These are phyloP conservation scores for Ensete ventricosum DNA, from an alignment of 176 grass and related monocot genomes.

Conservation along the genomic window DNA sequence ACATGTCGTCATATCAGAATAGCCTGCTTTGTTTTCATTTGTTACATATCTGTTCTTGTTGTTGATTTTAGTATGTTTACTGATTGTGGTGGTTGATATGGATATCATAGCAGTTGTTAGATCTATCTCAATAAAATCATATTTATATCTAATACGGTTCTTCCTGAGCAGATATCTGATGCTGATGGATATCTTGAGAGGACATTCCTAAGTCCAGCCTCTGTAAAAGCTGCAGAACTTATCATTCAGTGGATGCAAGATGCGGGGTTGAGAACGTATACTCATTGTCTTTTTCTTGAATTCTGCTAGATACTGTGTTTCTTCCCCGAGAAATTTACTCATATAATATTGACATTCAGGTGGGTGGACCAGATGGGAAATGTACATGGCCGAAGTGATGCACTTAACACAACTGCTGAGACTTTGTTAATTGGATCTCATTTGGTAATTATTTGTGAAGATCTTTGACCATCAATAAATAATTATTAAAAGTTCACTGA, in stretches of 20 bases:
- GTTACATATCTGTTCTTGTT: not conserved
- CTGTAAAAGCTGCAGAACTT: conserved; percentile 53
- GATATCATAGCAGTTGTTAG: not conserved
- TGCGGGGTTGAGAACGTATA: conserved; percentile 74
- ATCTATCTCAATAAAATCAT: not conserved
- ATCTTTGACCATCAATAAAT: not conserved
- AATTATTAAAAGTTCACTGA: not conserved
- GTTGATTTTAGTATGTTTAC: not conserved
- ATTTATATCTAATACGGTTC: not conserved
- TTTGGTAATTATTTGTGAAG: conserved; percentile 33
- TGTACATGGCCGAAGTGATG: conserved; percentile 58
- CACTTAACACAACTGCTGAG: conserved; percentile 30
- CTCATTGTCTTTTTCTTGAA: not conserved
- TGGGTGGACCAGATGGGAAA: conserved; percentile 98
- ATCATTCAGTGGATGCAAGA: conserved; percentile 91
- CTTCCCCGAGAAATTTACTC: conserved; percentile 5
- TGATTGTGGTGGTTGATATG: not conserved
- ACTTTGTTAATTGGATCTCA: conserved; percentile 83
- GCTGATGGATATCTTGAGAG: conserved; percentile 81
- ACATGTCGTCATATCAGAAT: no score
- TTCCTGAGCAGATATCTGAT: conserved; percentile 65
- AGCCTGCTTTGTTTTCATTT: not conserved
- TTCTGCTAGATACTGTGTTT: not conserved
- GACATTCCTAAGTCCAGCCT: conserved; percentile 82
- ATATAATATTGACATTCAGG: conserved; percentile 21